Conservation (phyloP, 139 green algal species). For the Zygnema cylindricum region DNA sequence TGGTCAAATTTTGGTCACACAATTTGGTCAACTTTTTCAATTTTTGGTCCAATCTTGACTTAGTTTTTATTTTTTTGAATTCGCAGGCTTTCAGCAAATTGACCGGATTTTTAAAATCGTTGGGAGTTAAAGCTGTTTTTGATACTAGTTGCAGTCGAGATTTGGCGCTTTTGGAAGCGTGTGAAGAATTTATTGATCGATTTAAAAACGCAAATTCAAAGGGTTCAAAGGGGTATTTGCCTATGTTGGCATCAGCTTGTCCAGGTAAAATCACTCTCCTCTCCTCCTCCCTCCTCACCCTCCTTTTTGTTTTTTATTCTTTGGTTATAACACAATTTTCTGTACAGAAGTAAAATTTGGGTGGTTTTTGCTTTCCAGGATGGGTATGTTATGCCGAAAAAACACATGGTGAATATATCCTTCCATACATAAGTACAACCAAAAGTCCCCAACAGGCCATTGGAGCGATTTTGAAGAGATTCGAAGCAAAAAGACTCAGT, state of each 20-base stretch:
- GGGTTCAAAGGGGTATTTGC: slow-evolving; percentile 63
- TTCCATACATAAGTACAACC: slow-evolving; percentile 83
- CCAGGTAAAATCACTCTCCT: slow-evolving; percentile 69
- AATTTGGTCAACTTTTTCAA: no score
- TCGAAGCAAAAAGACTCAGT: slow-evolving; percentile 58
- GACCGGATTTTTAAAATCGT: slow-evolving; percentile 67
- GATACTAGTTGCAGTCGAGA: slow-evolving; percentile 75
- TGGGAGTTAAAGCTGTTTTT: slow-evolving; percentile 78
- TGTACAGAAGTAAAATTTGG: no score
- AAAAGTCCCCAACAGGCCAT: slow-evolving; percentile 91
- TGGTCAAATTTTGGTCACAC: no score
- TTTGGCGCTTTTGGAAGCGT: slow-evolving; percentile 82
- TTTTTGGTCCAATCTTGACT: no score
- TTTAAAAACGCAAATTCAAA: slow-evolving; percentile 47
- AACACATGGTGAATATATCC: slow-evolving; percentile 82
- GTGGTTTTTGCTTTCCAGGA: slow-evolving; percentile 64
- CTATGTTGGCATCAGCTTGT: slow-evolving; percentile 88
- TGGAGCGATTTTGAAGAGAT: slow-evolving; percentile 87
- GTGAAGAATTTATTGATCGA: slow-evolving; percentile 80
- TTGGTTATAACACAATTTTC: no score
- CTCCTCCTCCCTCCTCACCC: no score
- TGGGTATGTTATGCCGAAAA: slow-evolving; percentile 99
- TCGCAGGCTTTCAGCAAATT: slow-evolving; percentile 63
- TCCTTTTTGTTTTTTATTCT: no score
- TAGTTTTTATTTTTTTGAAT: no score